These are phyloP conservation scores for Fusarium tanahbumbuense DNA, from an alignment of 2,329 filamentous ascomycete genomes.

Conservation along the genomic window DNA sequence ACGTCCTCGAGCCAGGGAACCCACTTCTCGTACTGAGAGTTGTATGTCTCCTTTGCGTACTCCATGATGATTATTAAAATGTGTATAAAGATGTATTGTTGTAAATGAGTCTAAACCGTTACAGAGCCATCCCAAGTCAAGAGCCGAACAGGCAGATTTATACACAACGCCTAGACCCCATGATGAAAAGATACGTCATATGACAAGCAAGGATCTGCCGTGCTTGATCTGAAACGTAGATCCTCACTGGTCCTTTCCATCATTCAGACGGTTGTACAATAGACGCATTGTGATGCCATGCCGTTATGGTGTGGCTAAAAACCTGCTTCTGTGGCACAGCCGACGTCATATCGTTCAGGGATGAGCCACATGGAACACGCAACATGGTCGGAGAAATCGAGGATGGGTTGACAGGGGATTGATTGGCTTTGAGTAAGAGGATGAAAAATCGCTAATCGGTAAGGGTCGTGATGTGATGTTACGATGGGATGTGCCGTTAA, in stretches of 20 bases:
- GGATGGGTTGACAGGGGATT: neutral
- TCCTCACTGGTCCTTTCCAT: constrained; percentile 35
- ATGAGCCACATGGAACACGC: constrained; percentile 24
- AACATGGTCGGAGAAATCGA: neutral
- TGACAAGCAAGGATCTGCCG: constrained; percentile 10
- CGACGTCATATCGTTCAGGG: constrained; percentile 40
- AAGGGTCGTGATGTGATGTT: neutral
- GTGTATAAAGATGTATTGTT: neutral
- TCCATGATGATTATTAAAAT: constrained; percentile 54
- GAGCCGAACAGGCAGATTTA: constrained; percentile 8
- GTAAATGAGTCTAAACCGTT: neutral
- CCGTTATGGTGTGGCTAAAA: constrained; percentile 40
- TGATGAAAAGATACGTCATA: constrained; percentile 42
- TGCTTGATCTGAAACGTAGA: constrained; percentile 20
- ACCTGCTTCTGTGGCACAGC: constrained; percentile 40
- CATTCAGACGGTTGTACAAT: constrained; percentile 23
- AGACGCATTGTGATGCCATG: constrained; percentile 40
- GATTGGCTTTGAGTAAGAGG: neutral
- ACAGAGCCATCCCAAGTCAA: neutral
- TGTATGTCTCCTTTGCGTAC: constrained; percentile 73
- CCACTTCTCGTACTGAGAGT: constrained; percentile 79
- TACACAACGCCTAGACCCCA: constrained; percentile 21
- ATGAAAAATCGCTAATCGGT: neutral
- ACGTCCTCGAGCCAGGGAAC: constrained; percentile 81
- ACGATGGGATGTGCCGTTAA: neutral